Base-by-base conservation (phyloP, 1,284 basidiomycete genomes). In the Leccinum insigne region DNA sequence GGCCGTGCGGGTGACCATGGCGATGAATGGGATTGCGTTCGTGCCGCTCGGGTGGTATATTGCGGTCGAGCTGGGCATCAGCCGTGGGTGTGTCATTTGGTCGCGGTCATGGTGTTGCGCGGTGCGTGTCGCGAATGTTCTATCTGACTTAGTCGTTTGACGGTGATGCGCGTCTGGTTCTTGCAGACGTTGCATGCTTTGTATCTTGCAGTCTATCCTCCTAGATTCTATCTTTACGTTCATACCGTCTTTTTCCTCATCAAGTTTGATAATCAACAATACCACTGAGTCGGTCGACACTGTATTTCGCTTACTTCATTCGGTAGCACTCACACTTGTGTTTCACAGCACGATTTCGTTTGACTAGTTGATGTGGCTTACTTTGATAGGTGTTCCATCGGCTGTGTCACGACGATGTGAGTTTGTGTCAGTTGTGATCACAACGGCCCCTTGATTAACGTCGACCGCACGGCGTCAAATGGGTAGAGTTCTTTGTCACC, bases 221-320 rank as follows among this genome's bases (percentile, higher is more conserved):
- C 85, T 99, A 74, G 97, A 99, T 77, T 96, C 97, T 32, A 98
- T 96, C 85, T 99, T 99, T 82, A 99, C 97, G 35, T 96, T 98
- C 81, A 92, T 73, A 97, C 96, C 44, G 93, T 97, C 68, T 96
- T 98, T 78, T 96, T 93, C 77, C 83, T 99, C 62, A 90, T 94
- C 65, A 98, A 96, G 79, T 99, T 99, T 80, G 95, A 98, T 78
- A 97, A 97, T 76, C 92, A 98, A 79, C 94, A 97, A 81, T 92
- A 92, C 73, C 89, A 92, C 91, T 95, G 72, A 73, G 71, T 69
- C 21, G 70, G 90, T 84, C 18, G 23, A 9, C 38, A 40, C 38
- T 40, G 4, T 57, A 58, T n/a, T 21, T 5, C 18, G 16, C 60
- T n/a, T 54, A 59, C 21, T 29, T 56, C 52, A 11, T 59, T 38